A percentile compares a stretch with the other conserved stretches of the same genome.
These are phyloP conservation scores for Russula ochroleuca DNA, from an alignment of 768 basidiomycete species.

Conservation along the genomic window DNA sequence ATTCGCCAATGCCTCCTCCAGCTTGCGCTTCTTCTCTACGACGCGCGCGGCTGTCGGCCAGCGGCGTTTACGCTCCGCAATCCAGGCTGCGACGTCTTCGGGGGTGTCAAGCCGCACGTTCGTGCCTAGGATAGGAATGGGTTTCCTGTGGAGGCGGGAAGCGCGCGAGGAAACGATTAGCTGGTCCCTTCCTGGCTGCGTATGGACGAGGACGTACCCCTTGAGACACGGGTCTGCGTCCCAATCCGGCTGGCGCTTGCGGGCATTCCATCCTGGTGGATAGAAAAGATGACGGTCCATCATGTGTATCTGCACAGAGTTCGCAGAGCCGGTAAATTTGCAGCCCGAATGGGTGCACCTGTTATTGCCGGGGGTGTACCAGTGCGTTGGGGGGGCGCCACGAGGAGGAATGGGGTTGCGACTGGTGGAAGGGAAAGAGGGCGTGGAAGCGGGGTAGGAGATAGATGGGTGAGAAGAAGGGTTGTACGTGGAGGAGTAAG, in stretches of 20 bases:
- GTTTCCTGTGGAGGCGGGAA: conserved; percentile 46
- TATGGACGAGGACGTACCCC: conserved; percentile 47
- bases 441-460: conserved; percentile 2
- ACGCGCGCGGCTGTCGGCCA: conserved; percentile 72
- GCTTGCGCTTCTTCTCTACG: conserved; percentile 76
- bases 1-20: conserved; percentile 72
- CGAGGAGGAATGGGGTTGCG: conserved; percentile 5
- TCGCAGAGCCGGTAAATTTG: conserved; percentile 61
- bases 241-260: conserved; percentile 58
- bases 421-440: conserved; percentile 4
- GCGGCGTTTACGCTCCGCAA: conserved; percentile 79
- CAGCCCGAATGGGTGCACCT: conserved; percentile 65
- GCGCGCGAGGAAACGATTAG: conserved; percentile 9
- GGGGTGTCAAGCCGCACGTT: conserved; percentile 71
- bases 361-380: conserved; percentile 60
- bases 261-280: conserved; percentile 65
- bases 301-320: conserved; percentile 72
- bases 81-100: conserved; percentile 79
- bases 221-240: conserved; percentile 79
- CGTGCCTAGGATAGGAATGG: conserved; percentile 75
- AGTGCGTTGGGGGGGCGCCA: conserved; percentile 30
- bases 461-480: conserved; percentile 11
- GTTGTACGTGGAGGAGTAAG: conserved; percentile 35
- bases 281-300: conserved; percentile 89
- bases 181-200: neutral